Base-by-base conservation (phyloP, 164 flowering plant species). In the Nymphaea colorata region DNA sequence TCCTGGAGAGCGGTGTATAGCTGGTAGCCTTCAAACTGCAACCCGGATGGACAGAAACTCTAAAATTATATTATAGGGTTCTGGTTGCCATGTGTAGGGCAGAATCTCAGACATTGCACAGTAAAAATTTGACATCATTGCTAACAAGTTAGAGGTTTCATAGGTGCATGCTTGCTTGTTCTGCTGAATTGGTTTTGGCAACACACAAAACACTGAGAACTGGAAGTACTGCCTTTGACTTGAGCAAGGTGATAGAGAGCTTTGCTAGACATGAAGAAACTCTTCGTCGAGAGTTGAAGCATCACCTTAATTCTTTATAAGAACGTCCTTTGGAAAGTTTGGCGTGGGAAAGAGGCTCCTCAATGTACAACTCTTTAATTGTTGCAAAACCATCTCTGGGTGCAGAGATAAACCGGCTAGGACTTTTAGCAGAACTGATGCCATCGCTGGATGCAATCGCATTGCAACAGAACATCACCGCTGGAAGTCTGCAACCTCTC, bases 341-440 rank as follows among this genome's bases (percentile, higher is more conserved):
- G 97, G 98, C 87, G 12, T 95, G 99, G 99, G 98, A 89, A 76
- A 95, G 87, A 70, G 94, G 97, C 44, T 95, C 99, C 12, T 93
- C 99, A 41, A 77, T 92, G 93, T 95, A 95, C 82, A 95, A 92
- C 78, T 95, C 98, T 65, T 81, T 95, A 81, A 83, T 74, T 57
- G 88, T 92, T 79, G 99, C 99, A 59, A 83, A 86, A 66, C 93
- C 98, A 36, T 47, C 82, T 53, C 84, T 90, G 59, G 79, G 88
- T 62, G 73, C 85, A 36, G 99, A 95, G 70, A 90, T 95, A 69
- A 84, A 77, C 74, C 91, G 90, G 41, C 81, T 84, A 55, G 90
- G 90, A 51, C 77, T 95, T 75, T 77, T 92, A 68, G 97, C 98
- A 36, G 99, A 95, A 62, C 99, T 98, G n/a, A 95, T 95, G 98